A percentile compares a stretch with the other conserved stretches of the same genome.
These are phyloP conservation scores for Echinosophora koreensis DNA, from an alignment of 306 rosid genomes.

Conservation along the genomic window DNA sequence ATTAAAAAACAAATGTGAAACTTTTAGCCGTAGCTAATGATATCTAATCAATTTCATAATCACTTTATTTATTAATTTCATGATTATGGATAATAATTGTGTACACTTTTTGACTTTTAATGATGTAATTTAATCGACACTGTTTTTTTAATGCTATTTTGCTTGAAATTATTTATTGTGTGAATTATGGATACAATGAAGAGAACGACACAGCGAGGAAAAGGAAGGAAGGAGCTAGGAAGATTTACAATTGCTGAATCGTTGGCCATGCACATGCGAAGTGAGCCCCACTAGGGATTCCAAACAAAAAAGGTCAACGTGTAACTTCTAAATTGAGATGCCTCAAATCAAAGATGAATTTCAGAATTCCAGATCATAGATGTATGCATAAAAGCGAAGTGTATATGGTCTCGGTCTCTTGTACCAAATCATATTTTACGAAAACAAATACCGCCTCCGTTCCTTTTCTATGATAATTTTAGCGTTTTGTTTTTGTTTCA, in stretches of 20 bases:
- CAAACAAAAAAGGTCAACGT: background rate
- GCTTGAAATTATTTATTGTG: constrained; percentile 31
- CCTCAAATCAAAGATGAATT: too few species aligned
- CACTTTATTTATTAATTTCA: constrained; percentile 32
- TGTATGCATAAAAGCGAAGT: too few species aligned
- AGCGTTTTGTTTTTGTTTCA: too few species aligned
- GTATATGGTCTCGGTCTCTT: too few species aligned
- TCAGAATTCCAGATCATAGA: too few species aligned
- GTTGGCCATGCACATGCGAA: constrained; percentile 34
- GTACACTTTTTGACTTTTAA: background rate
- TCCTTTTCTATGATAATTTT: too few species aligned
- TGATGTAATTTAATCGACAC: background rate
- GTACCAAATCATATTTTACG: too few species aligned
- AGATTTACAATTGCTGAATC: constrained; percentile 37
- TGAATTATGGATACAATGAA: constrained; percentile 14
- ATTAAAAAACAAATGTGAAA: background rate
- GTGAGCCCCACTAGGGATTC: constrained; percentile 2
- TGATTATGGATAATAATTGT: constrained; percentile 15
- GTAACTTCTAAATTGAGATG: background rate
- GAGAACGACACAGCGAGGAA: background rate
- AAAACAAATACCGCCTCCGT: too few species aligned
- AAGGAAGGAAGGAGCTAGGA: constrained; percentile 38
- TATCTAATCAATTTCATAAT: constrained; percentile 27
- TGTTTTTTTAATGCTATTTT: constrained; percentile 17
- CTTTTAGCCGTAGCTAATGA: constrained; percentile 11